Evolutionary conservation across 129 eudicot genomes (phyloP).

Genomic region (Tagetes patula): DNA sequence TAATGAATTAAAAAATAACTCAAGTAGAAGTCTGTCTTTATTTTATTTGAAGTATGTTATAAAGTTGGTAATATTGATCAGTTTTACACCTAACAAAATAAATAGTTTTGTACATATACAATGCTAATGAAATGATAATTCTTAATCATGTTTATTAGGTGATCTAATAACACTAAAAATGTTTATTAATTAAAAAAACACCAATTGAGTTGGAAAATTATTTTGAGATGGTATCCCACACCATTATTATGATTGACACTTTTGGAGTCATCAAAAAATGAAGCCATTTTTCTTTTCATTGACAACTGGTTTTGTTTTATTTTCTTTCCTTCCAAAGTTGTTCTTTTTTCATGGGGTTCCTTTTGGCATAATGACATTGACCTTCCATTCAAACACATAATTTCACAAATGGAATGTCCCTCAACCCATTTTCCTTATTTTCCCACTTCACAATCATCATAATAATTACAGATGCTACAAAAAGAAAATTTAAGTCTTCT

Average conservation of each 20-base stretch:
- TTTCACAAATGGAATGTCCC: conserved; percentile 29
- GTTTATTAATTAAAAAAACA: not conserved
- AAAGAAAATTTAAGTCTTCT: not conserved
- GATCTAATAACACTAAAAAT: not conserved
- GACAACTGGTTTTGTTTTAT: conserved; percentile 8
- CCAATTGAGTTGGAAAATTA: not conserved
- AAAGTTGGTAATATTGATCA: too few species aligned
- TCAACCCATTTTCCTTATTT: not conserved
- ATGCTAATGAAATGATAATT: not conserved
- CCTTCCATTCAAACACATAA: conserved; percentile 4
- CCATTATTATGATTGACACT: conserved; percentile 28
- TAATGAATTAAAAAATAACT: too few species aligned
- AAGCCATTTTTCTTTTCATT: conserved; percentile 20
- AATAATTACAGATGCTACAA: not conserved
- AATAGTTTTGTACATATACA: too few species aligned
- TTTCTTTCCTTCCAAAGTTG: conserved; percentile 17
- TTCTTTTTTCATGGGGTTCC: conserved; percentile 2
- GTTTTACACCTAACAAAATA: too few species aligned
- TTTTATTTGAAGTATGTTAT: too few species aligned
- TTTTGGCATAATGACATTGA: conserved; percentile 22
- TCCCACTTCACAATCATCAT: not conserved
- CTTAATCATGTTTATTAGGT: not conserved
- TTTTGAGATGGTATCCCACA: conserved; percentile 22
- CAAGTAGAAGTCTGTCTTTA: too few species aligned
- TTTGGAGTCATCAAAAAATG: conserved; percentile 17